A percentile compares a stretch with the other conserved stretches of the same genome.
Conservation (phyloP, 768 basidiomycete species). For the Boletus patriciae region DNA sequence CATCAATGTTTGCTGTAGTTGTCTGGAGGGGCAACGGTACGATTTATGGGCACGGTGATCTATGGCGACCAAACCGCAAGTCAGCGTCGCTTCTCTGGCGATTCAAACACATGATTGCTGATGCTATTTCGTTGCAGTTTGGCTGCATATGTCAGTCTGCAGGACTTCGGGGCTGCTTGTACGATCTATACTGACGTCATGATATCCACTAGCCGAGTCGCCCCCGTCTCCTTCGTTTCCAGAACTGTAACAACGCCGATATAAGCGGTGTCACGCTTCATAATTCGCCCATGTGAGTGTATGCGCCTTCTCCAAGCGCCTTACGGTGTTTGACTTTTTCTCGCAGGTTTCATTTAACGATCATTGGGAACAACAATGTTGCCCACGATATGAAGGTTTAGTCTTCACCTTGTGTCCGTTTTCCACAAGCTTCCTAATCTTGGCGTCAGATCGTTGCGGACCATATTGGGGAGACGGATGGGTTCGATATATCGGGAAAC, state of each 20-base stretch:
- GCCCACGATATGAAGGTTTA: constrained; percentile 11
- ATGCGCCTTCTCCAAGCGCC: not conserved
- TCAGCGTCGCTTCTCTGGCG: not conserved
- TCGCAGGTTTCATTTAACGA: constrained; percentile 14
- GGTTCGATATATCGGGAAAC: constrained; percentile 26
- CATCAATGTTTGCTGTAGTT: not conserved
- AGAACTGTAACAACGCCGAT: constrained; percentile 3
- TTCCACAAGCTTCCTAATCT: not conserved
- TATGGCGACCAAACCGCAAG: not conserved
- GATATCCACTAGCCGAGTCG: not conserved
- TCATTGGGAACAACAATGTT: constrained; percentile 10
- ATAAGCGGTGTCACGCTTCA: constrained; percentile 16
- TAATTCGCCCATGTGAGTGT: constrained; percentile 12
- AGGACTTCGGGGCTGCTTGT: not conserved
- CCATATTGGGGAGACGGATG: constrained; percentile 12
- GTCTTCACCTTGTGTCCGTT: not conserved
- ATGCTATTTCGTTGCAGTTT: not conserved
- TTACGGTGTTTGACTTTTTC: not conserved
- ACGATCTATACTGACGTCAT: not conserved
- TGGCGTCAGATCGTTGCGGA: constrained; percentile 6
- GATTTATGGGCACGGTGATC: constrained; percentile 9
- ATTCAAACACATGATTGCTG: not conserved
- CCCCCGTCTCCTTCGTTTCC: constrained; percentile 9
- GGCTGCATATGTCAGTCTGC: not conserved
- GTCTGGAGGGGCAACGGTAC: constrained; percentile 7